Base-by-base conservation (phyloP, 2,329 filamentous ascomycete genomes). In the Paramyrothecium sp. region DNA sequence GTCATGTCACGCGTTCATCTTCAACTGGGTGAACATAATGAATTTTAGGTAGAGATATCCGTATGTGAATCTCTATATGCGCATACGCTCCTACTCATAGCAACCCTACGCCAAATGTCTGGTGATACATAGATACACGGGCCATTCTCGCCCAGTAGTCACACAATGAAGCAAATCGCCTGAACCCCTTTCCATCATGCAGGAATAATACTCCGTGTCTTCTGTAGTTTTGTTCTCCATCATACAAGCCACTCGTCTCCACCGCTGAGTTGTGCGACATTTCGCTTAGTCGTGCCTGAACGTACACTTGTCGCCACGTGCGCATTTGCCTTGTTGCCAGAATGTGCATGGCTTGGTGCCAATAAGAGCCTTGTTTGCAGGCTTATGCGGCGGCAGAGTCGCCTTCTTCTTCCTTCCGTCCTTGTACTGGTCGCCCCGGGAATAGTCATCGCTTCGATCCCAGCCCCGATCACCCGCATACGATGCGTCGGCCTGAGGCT, bases 241-340 rank as follows among this genome's bases (percentile, higher is more conserved):
- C 38, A 7, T 44, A 44, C n/a, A 44, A 17, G 38, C 38, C 38
- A 44, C 13, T 44, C 5, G 13, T 12, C 38, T 16, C n/a, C 26
- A 30, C 26, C 26, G 26, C 10, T 10, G 10, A 30, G 5, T 10
- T 30, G 4, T 30, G 10, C 26, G 48, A 51, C 56, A 54, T 55
- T 52, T 20, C 56, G 53, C 21, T 56, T 56, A 75, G 53, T 90
- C 87, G 67, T 92, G 89, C 56, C 88, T 81, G 71, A 89, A 92
- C 2, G 89, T 91, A 75, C 89, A 91, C 65, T 86, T 86, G 38
- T 89, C 87, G 21, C 89, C 89, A 68, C 90, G 88, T 7, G 84
- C 85, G 73, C 89, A 91, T 67, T 87, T 87, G 16, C 89, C 89
- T 67, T 89, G 84, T 57, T 84, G 80, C 78, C 80, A 91, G 70